These are phyloP conservation scores for Butyriboletus loyo DNA, from an alignment of 768 basidiomycete species.

Conservation along the genomic window DNA sequence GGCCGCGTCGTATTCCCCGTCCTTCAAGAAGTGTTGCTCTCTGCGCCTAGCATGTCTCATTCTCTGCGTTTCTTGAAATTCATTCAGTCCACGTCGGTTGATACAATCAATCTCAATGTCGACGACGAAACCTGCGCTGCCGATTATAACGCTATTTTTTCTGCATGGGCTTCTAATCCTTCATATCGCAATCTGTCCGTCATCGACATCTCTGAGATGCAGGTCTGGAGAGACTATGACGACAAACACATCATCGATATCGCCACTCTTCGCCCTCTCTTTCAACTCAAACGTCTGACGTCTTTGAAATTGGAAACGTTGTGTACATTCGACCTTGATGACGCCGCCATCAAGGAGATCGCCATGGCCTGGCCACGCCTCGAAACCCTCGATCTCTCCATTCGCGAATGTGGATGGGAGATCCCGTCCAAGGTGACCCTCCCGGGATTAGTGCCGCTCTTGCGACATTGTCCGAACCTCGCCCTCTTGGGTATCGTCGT, in stretches of 20 bases:
- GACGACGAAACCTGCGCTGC: constrained; percentile 30
- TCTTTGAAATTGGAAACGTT: constrained; percentile 28
- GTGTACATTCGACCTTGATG: constrained; percentile 26
- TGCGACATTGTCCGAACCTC: constrained; percentile 23
- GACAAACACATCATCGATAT: constrained; percentile 30
- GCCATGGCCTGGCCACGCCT: constrained; percentile 27
- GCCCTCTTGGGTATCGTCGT: constrained; percentile 27
- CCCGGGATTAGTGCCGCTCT: constrained; percentile 20
- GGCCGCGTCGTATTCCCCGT: constrained; percentile 16
- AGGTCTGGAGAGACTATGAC: constrained; percentile 28
- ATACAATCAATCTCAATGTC: constrained; percentile 33
- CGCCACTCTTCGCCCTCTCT: constrained; percentile 23
- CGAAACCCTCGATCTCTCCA: constrained; percentile 27
- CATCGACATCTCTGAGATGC: constrained; percentile 31
- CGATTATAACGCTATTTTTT: constrained; percentile 23
- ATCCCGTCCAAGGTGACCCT: constrained; percentile 27
- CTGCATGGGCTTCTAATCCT: constrained; percentile 21
- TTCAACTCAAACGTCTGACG: constrained; percentile 19
- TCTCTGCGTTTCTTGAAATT: constrained; percentile 25
- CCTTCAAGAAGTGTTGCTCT: constrained; percentile 23
- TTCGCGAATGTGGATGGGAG: constrained; percentile 31
- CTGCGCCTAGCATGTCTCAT: constrained; percentile 22
- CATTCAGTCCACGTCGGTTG: constrained; percentile 25
- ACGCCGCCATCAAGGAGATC: constrained; percentile 24
- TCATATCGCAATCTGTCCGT: constrained; percentile 23